Evolutionary conservation across 2,329 filamentous ascomycete species (phyloP).

Genomic region (Monilinia vaccinii-corymbosi): DNA sequence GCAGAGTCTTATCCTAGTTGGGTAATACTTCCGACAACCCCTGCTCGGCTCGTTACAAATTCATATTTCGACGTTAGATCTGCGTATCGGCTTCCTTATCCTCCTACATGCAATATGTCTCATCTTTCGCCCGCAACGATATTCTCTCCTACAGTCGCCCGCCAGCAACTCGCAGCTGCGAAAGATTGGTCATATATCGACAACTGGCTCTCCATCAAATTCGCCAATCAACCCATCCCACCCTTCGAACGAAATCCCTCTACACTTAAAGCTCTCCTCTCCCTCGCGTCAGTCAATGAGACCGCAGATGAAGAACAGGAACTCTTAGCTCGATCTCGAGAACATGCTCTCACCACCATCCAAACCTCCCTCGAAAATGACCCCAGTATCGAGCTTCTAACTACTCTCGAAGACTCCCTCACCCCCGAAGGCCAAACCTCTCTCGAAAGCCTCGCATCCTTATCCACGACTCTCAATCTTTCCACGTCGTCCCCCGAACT

Average conservation of each 20-base stretch:
- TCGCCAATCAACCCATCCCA: constrained; percentile 53
- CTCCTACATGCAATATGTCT: constrained; percentile 24
- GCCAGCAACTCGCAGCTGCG: constrained; percentile 69
- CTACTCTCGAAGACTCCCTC: constrained; percentile 45
- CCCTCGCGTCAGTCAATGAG: constrained; percentile 69
- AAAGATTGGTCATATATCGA: constrained; percentile 91
- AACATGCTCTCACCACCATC: constrained; percentile 47
- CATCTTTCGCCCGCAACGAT: constrained; percentile 41
- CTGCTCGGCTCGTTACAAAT: not conserved
- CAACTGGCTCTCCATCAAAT: constrained; percentile 68
- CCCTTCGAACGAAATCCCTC: constrained; percentile 80
- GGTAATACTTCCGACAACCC: not conserved
- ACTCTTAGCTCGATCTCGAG: constrained; percentile 49
- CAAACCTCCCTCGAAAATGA: constrained; percentile 31
- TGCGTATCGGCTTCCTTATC: not conserved
- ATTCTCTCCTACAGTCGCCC: constrained; percentile 59
- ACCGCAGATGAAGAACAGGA: constrained; percentile 61
- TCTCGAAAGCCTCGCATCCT: constrained; percentile 48
- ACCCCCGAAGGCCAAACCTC: constrained; percentile 44
- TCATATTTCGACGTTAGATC: not conserved
- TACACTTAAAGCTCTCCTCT: constrained; percentile 66
- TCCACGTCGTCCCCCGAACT: constrained; percentile 36
- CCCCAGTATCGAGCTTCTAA: constrained; percentile 37
- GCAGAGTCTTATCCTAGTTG: not conserved
- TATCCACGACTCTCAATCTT: constrained; percentile 38